A percentile compares a stretch with the other conserved stretches of the same genome.
Conservation (phyloP, 495 filamentous ascomycete species). For the Penicillium steckii region DNA sequence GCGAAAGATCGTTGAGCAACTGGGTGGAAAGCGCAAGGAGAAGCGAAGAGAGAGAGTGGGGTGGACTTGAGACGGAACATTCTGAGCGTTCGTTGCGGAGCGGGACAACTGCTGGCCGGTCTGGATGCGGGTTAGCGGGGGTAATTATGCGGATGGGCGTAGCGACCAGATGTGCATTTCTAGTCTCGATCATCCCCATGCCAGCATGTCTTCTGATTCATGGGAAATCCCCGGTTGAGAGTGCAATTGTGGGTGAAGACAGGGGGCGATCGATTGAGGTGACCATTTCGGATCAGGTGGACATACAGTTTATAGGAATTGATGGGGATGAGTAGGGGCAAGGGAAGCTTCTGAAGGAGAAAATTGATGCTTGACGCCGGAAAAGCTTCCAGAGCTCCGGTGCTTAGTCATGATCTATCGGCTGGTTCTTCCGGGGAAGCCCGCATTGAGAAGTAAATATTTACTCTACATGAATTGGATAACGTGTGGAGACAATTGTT, state of each 20-base stretch:
- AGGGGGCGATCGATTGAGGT: not conserved
- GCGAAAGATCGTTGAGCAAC: conserved; percentile 58
- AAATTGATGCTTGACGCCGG: conserved; percentile 24
- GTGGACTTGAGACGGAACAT: conserved; percentile 53
- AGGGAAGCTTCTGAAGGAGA: conserved; percentile 19
- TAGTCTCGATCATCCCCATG: conserved; percentile 5
- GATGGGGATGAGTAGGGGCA: conserved; percentile 11
- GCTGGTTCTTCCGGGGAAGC: conserved; percentile 11
- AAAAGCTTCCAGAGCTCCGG: conserved; percentile 22
- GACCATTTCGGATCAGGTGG: not conserved
- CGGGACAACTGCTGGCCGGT: conserved; percentile 30
- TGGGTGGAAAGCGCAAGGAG: conserved; percentile 43
- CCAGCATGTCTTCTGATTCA: not conserved
- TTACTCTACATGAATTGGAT: not conserved
- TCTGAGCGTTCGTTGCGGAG: conserved; percentile 42
- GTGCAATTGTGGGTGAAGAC: not conserved
- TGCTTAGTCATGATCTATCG: conserved; percentile 13
- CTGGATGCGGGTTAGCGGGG: conserved; percentile 28
- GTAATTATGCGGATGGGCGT: conserved; percentile 10
- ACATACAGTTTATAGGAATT: conserved; percentile 23
- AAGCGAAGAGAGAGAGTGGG: conserved; percentile 50
- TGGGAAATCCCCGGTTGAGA: not conserved
- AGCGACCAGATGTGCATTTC: conserved; percentile 21
- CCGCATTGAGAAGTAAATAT: not conserved
- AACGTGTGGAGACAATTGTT: not conserved